A percentile compares a stretch with the other conserved stretches of the same genome.
Evolutionary conservation across 305 asterid genomes (phyloP).

Genomic region (Euphrasia arctica): DNA sequence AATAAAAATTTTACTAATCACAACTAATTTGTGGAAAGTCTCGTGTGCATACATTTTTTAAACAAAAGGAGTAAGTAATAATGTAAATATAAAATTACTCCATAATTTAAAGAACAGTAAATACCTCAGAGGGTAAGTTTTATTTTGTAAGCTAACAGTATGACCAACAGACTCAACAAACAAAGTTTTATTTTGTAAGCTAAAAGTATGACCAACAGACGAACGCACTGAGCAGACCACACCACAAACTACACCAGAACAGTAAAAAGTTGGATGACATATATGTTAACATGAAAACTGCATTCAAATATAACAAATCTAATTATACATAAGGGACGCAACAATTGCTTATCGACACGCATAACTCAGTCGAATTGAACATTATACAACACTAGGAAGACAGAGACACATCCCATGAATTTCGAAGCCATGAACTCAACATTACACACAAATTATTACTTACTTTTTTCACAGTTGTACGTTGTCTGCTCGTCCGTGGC

Average conservation of each 20-base stretch:
- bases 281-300: slow-evolving; percentile 24
- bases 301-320: slow-evolving; percentile 30
- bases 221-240: neutral
- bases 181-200: too few relatives aligned
- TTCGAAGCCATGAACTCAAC: slow-evolving; percentile 39
- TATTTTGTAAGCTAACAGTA: too few relatives aligned
- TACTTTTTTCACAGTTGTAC: slow-evolving; percentile 33
- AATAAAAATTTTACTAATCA: too few relatives aligned
- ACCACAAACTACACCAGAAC: neutral
- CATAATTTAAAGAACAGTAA: too few relatives aligned
- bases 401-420: slow-evolving; percentile 25
- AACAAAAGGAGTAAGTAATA: too few relatives aligned
- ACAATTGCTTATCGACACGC: slow-evolving; percentile 9
- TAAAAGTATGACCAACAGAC: neutral
- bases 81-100: too few relatives aligned
- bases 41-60: too few relatives aligned
- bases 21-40: too few relatives aligned
- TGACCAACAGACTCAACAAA: too few relatives aligned
- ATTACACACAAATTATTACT: slow-evolving; percentile 31
- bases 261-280: slow-evolving; percentile 12
- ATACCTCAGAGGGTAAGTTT: too few relatives aligned
- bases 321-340: slow-evolving; percentile 25
- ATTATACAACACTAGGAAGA: slow-evolving; percentile 28
- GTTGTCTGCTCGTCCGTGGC: slow-evolving; percentile 24
- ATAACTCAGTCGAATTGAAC: too few relatives aligned